Evolutionary conservation across 2,329 filamentous ascomycete species (phyloP).

Genomic region (Berkeleyomyces basicola): DNA sequence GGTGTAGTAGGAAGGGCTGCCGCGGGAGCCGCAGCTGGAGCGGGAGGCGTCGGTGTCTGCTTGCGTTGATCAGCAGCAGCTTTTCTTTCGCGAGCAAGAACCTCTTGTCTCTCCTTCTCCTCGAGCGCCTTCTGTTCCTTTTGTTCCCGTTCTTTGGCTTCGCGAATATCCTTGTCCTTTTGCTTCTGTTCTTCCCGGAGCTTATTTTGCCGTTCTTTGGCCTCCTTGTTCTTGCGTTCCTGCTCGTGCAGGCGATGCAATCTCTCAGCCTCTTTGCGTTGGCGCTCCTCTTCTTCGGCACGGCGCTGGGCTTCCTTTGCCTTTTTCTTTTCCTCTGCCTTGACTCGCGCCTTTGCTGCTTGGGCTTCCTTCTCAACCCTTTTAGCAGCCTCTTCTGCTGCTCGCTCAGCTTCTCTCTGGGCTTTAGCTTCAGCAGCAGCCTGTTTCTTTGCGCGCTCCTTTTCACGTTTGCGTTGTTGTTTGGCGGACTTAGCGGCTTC

Average conservation of each 20-base stretch:
- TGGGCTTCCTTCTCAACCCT: conserved; percentile 63
- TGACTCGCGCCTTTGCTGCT: conserved; percentile 62
- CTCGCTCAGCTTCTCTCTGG: conserved; percentile 72
- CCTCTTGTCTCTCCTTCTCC: conserved; percentile 2
- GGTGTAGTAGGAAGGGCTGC: background rate
- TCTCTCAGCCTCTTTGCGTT: conserved; percentile 72
- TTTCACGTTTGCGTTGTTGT: conserved; percentile 89
- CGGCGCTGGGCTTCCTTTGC: conserved; percentile 85
- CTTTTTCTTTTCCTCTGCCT: conserved; percentile 76
- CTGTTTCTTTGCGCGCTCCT: conserved; percentile 75
- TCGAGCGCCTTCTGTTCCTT: conserved; percentile 31
- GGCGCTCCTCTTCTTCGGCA: conserved; percentile 74
- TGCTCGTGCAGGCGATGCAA: conserved; percentile 66
- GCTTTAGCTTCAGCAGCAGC: conserved; percentile 83
- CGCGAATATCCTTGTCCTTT: conserved; percentile 61
- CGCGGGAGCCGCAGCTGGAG: background rate
- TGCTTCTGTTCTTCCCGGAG: conserved; percentile 68
- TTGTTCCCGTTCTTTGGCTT: conserved; percentile 53
- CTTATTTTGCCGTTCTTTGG: conserved; percentile 61
- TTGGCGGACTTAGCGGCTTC: conserved; percentile 90
- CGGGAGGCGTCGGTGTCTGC: background rate
- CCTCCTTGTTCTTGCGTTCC: conserved; percentile 51
- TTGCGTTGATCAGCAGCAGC: background rate
- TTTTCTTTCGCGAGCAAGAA: background rate
- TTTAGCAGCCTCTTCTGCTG: conserved; percentile 65